These are phyloP conservation scores for Corchorus capsularis DNA, from an alignment of 345 rosid species.

Conservation along the genomic window DNA sequence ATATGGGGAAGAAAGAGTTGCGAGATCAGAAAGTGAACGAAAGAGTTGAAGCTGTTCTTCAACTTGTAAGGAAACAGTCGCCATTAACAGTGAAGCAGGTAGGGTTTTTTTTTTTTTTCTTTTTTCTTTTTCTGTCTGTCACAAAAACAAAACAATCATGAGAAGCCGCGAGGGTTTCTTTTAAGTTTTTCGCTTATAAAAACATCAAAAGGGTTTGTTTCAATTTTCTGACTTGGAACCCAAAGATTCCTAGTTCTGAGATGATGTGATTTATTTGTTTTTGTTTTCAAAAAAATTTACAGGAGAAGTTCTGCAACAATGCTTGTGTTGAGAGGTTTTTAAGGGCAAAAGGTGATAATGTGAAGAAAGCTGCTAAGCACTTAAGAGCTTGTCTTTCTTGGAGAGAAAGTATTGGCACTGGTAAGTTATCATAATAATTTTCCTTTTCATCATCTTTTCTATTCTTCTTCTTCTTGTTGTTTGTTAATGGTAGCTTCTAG, in stretches of 20 bases:
- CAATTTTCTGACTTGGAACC: too few relatives aligned
- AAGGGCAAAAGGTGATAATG: constrained; percentile 71
- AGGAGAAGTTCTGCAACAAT: constrained; percentile 91
- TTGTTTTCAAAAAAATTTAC: constrained; percentile 18
- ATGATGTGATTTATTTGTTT: not conserved
- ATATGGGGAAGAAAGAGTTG: constrained; percentile 74
- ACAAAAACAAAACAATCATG: not conserved
- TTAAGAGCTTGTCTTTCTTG: constrained; percentile 84
- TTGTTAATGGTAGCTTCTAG: not conserved
- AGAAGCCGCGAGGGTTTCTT: not conserved
- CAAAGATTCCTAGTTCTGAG: not conserved
- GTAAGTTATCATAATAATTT: constrained; percentile 24
- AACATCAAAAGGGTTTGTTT: too few relatives aligned
- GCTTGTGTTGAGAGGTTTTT: constrained; percentile 82
- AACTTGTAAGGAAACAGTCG: constrained; percentile 64
- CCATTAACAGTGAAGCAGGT: constrained; percentile 88
- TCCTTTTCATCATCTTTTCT: too few relatives aligned
- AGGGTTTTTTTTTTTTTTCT: not conserved
- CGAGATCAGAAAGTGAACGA: constrained; percentile 25
- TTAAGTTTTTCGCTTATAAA: not conserved
- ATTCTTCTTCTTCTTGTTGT: not conserved
- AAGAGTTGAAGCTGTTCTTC: constrained; percentile 71
- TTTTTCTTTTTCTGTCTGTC: not conserved
- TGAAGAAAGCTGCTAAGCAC: constrained; percentile 83
- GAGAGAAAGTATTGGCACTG: constrained; percentile 75